These are phyloP conservation scores for Parietichytrium sp. DNA, from an alignment of 108 stramenopile species.

Conservation along the genomic window DNA sequence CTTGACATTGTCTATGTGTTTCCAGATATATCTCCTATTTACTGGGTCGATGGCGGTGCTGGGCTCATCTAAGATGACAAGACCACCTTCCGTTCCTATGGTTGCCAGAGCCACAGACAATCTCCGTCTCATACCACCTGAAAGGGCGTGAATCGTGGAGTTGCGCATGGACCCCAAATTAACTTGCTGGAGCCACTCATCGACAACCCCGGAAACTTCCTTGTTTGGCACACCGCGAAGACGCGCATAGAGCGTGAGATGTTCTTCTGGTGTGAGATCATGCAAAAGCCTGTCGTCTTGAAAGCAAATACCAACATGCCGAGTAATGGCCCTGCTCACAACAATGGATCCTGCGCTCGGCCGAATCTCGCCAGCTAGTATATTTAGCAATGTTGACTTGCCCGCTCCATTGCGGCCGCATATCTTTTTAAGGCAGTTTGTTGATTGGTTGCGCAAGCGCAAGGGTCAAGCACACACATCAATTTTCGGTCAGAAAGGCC, in stretches of 20 bases:
- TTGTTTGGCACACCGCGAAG: neutral
- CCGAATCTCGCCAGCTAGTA: too few relatives aligned
- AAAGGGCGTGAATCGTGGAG: constrained; percentile 36
- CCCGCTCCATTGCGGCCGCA: constrained; percentile 32
- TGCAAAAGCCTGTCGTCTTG: neutral
- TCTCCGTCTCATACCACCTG: constrained; percentile 54
- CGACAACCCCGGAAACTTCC: neutral
- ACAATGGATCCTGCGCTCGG: too few relatives aligned
- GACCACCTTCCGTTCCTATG: constrained; percentile 39
- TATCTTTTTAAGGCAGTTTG: too few relatives aligned
- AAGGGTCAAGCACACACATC: too few relatives aligned
- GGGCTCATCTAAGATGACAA: constrained; percentile 67
- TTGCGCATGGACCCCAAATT: neutral
- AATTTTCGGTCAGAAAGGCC: too few relatives aligned
- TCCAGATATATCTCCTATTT: constrained; percentile 62
- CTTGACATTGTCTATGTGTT: constrained; percentile 12
- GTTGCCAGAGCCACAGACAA: constrained; percentile 51
- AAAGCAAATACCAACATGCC: neutral
- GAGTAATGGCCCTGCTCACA: too few relatives aligned
- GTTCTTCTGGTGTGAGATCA: neutral
- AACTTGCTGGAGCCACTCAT: neutral
- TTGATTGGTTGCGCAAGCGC: too few relatives aligned
- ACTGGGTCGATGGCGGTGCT: constrained; percentile 68
- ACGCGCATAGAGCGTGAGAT: neutral
- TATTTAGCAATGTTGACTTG: neutral